Percentiles rank a stretch among this genome's conserved stretches.
Conservation (phyloP, 257 asterid species). For the Capsicum rhomboideum region DNA sequence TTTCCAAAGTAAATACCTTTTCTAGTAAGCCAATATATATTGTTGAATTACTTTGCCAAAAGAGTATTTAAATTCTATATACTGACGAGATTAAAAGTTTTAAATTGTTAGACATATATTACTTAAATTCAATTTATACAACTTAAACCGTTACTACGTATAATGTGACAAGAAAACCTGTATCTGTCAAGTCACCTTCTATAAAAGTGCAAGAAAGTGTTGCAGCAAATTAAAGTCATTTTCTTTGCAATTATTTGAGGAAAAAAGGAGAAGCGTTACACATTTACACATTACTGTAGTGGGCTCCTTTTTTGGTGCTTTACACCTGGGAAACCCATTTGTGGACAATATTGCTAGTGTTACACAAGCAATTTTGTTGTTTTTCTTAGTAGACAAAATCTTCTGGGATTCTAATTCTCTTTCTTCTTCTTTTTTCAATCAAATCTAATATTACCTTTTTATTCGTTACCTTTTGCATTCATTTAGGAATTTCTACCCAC, state of each 20-base stretch:
- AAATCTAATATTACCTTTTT: neutral
- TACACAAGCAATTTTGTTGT: neutral
- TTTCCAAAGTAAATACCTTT: no score
- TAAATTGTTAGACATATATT: no score
- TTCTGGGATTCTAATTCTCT: neutral
- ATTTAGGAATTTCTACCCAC: neutral
- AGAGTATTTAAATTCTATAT: no score
- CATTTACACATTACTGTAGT: neutral
- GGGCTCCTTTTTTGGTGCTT: neutral
- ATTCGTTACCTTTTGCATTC: neutral
- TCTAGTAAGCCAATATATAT: no score
- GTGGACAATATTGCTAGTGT: neutral
- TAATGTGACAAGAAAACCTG: no score
- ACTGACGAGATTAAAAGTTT: no score
- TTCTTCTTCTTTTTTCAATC: neutral
- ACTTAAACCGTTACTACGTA: no score
- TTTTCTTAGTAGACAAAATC: neutral
- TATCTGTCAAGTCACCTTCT: neutral
- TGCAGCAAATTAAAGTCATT: neutral
- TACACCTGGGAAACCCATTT: neutral
- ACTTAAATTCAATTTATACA: no score
- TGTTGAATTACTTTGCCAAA: no score
- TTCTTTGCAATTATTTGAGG: slow-evolving; percentile 7
- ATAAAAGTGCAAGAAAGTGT: neutral
- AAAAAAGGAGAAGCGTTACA: neutral